phyloP scores from a whole-genome alignment of 345 rosid genomes.

The Citrus hindsii region DNA sequence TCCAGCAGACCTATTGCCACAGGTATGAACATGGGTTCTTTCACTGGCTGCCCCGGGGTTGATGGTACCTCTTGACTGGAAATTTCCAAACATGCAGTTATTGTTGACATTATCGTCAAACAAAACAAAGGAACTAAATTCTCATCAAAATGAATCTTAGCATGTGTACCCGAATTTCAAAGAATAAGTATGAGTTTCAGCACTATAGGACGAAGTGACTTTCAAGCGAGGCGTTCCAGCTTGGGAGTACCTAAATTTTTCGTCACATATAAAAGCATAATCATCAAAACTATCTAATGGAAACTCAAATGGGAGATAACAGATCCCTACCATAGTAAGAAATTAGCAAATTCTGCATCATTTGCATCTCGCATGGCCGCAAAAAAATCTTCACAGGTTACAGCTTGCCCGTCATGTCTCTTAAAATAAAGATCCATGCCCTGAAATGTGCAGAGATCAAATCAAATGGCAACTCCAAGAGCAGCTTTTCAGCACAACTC shows the following conservation, averaged over 20 bases:
- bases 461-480: slow-evolving; percentile 6
- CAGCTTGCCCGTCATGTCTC: slow-evolving; percentile 98
- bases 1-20: slow-evolving; percentile 72
- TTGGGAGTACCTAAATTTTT: slow-evolving; percentile 83
- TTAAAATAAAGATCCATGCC: slow-evolving; percentile 95
- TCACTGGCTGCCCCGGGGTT: slow-evolving; percentile 86
- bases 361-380: slow-evolving; percentile 99
- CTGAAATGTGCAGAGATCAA: slow-evolving; percentile 38
- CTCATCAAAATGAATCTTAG: neutral
- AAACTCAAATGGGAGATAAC: slow-evolving; percentile 6
- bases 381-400: slow-evolving; percentile 94
- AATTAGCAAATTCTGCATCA: slow-evolving; percentile 88
- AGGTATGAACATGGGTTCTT: slow-evolving; percentile 93
- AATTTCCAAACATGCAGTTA: slow-evolving; percentile 13
- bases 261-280: slow-evolving; percentile 4
- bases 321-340: slow-evolving; percentile 69
- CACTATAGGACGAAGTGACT: slow-evolving; percentile 69
- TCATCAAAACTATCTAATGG: slow-evolving; percentile 3
- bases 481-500: neutral
- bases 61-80: slow-evolving; percentile 82
- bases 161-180: slow-evolving; percentile 74
- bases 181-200: slow-evolving; percentile 71
- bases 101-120: neutral
- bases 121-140: neutral
- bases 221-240: slow-evolving; percentile 95